Evolutionary conservation across 139 green algal genomes (phyloP), one percentile per base, ranked within the genome.

Genomic region (Chlorella sp.): DNA sequence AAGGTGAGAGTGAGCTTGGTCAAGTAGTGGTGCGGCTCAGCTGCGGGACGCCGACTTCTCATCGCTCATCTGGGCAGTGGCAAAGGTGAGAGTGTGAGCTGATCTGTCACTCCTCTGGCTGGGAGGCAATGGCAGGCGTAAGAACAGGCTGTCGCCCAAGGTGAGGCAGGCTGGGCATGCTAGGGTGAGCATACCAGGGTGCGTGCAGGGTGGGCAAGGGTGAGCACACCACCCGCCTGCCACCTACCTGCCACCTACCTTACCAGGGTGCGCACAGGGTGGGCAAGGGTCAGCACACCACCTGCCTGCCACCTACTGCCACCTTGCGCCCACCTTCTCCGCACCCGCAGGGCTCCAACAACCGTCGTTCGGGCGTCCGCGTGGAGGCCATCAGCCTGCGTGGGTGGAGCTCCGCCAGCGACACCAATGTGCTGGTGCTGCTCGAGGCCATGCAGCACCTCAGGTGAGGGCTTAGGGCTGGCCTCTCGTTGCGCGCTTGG

Each of bases 371-470:
- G 20, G 17, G 22, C 0, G 65, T 74, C 55, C 73, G 70, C 6
- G 73, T 83, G 68, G 78, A 83, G 70, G 63, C 73, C 4, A 27
- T 83, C 29, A 73, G 55, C 32, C 73, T 83, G 70, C 64, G 70
- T 24, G 78, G 78, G 50, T 83, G 78, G 73, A 49, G 64, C 22
- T 67, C 50, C 32, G 51, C 74, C 26, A 77, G 33, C 2, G 73
- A 83, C 59, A 70, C 71, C 1, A 62, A 77, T 60, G 74, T 83
- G 27, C 64, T 83, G 63, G 33, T 51, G 32, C 31, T 83, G 35
- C 70, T 65, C 6, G 30, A 70, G 31, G 77, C 74, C 26, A 61
- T 83, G 78, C 78, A 79, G 62, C 69, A 83, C 77, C 69, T 83
- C 26, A 83, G 76, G 77, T 76, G 63, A 17, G 74, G 32, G n/a